Percentiles rank a stretch among this genome's conserved stretches.
Evolutionary conservation across 805 yeast species (phyloP).

Genomic region (Ogataea philodendri): DNA sequence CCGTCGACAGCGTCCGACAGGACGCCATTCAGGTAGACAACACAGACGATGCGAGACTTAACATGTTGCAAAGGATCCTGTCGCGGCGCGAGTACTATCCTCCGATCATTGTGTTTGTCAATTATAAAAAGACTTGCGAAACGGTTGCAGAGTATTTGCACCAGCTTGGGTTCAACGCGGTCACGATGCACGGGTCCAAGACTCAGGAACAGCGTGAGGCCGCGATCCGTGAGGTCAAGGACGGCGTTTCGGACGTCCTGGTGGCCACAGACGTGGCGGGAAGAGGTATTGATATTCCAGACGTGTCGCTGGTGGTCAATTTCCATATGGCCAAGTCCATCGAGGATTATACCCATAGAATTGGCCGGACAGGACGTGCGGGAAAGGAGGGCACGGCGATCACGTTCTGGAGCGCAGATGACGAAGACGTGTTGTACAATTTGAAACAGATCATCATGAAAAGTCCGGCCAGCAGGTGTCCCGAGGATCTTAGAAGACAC

Average conservation of each 20-base stretch:
- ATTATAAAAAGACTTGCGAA: conserved; percentile 74
- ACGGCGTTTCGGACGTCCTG: conserved; percentile 56
- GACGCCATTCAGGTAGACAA: conserved; percentile 51
- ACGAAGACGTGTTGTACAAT: conserved; percentile 49
- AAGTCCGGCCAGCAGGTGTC: conserved; percentile 38
- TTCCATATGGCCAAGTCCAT: conserved; percentile 76
- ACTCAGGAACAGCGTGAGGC: conserved; percentile 81
- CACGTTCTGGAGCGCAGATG: conserved; percentile 65
- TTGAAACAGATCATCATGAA: conserved; percentile 47
- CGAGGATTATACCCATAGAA: conserved; percentile 87
- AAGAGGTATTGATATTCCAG: conserved; percentile 89
- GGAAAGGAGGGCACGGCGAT: conserved; percentile 76
- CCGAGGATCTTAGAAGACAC: conserved; percentile 37
- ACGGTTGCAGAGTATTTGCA: conserved; percentile 50
- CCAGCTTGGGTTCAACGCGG: conserved; percentile 46
- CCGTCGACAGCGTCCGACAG: conserved; percentile 69
- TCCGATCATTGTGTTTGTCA: conserved; percentile 78
- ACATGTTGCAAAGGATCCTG: conserved; percentile 41
- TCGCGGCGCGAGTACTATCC: conserved; percentile 37
- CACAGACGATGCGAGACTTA: conserved; percentile 45
- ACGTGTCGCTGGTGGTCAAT: conserved; percentile 81
- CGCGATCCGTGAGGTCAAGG: conserved; percentile 61
- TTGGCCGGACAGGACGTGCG: conserved; percentile 97
- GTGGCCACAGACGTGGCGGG: conserved; percentile 97
- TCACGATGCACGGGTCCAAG: conserved; percentile 82